Base-by-base conservation (phyloP, 805 yeast species). In the Ogataea methylovora region DNA sequence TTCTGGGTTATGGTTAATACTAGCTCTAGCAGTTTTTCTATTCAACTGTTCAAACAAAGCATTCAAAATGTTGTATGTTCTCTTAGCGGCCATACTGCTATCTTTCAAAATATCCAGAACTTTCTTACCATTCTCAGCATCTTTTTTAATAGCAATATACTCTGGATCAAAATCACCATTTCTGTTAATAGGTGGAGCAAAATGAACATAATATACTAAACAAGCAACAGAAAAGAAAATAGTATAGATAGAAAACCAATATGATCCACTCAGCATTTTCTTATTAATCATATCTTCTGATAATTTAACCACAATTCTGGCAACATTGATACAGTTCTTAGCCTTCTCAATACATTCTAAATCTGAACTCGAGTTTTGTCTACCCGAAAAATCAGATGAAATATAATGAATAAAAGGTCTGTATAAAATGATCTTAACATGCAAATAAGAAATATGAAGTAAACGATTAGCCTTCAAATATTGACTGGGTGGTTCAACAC, bases 201-300 rank as follows among this genome's bases (percentile, higher is more conserved):
- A 60, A 54, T 84, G 90, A 37, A 75, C 81, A 52, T 86, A 85
- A 49, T 80, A 84, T 13, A 84, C 82, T 46, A 86, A 64, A 49
- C 94, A 83, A 1, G 95, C 94, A 39, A 86, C 86, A 3, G 94
- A 79, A 58, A 84, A 85, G 54, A 86, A 87, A 5, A 87, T 80
- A 0, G 95, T 84, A 54, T 87, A 87, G 50, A 84, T 82, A 6
- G 92, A 78, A 51, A 85, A 87, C 95, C 95, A 86, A 51, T 87
- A 88, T 2, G 92, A 83, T 1, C 95, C 95, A 43, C 79, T 74
- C 26, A 87, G 61, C 55, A 84, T 66, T 38, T 79, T 69, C 41
- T 77, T 74, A 43, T 73, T 70, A 41, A 82, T 77, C 86, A 87
- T 76, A 49, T 81, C 86, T 45, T 82, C 76, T 0, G 95, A 86